Conservation (phyloP, 352 stramenopile species). For the Hyaloperonospora arabidopsidis region DNA sequence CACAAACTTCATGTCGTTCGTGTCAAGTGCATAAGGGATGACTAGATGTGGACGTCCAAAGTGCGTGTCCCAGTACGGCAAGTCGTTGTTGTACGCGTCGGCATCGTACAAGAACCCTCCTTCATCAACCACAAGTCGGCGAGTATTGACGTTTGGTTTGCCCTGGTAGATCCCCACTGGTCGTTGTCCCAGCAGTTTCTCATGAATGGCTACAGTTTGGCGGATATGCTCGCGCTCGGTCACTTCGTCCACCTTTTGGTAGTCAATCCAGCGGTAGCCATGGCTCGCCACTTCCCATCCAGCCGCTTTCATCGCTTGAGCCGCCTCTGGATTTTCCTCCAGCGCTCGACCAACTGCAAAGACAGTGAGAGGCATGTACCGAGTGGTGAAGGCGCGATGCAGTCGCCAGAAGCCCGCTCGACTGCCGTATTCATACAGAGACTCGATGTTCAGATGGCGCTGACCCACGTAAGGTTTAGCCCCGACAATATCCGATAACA, state of each 20-base stretch:
- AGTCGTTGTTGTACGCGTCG: slow-evolving; percentile 93
- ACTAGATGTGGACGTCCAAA: slow-evolving; percentile 89
- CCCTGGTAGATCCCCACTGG: slow-evolving; percentile 94
- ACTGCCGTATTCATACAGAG: slow-evolving; percentile 93
- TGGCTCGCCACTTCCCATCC: slow-evolving; percentile 91
- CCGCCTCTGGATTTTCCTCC: slow-evolving; percentile 89
- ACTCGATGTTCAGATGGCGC: slow-evolving; percentile 92
- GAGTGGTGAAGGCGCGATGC: slow-evolving; percentile 85
- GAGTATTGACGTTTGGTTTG: slow-evolving; percentile 91
- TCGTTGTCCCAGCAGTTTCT: slow-evolving; percentile 82
- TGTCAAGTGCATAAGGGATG: slow-evolving; percentile 92
- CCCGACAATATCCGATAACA: slow-evolving; percentile 91
- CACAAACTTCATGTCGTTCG: slow-evolving; percentile 96
- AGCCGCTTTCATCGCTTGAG: slow-evolving; percentile 86
- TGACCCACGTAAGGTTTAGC: slow-evolving; percentile 59
- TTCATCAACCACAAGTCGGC: slow-evolving; percentile 86
- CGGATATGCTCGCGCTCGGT: slow-evolving; percentile 90
- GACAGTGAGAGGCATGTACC: slow-evolving; percentile 87
- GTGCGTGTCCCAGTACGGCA: slow-evolving; percentile 91
- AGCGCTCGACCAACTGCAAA: slow-evolving; percentile 92
- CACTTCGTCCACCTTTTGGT: slow-evolving; percentile 88
- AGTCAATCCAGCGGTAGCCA: slow-evolving; percentile 95
- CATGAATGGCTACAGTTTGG: slow-evolving; percentile 87
- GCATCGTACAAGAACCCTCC: slow-evolving; percentile 94
- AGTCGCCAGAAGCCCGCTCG: slow-evolving; percentile 92